Evolutionary conservation across 371 early-diverging fungal species (phyloP), one percentile per base, ranked within the genome.

Genomic region (Mortierella sp.): DNA sequence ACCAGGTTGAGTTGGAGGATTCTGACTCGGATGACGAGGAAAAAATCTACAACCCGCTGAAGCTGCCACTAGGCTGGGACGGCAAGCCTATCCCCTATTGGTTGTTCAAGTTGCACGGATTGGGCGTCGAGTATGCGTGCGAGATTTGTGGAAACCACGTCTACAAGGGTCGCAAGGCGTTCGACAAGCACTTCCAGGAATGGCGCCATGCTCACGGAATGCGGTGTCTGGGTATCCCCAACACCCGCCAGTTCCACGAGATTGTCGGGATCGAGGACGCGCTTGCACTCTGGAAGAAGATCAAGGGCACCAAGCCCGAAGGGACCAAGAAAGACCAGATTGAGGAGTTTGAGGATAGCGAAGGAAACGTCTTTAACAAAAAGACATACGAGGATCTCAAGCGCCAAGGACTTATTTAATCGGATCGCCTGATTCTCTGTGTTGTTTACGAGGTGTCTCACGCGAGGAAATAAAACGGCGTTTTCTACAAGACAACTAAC

Each of bases 61-160:
- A 98, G 77, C 88, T 99, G 69, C 99, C 99, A 10, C 87, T 99
- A 57, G 99, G 98, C 14, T 98, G 98, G 98, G 99, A 99, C 83
- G 99, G 99, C 51, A 99, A 99, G 82, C 99, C 99, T 21, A 99
- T 99, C 88, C 99, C 99, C 16, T 98, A 95, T 87, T 99, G 99
- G 99, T 90, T 99, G 44, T 99, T 96, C 91, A 99, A 98, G 88
- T 91, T 98, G 71, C 99, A 98, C 86, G 99, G 99, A 11, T 88
- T 99, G 69, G 97, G 98, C 19, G 95, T 97, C 51, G 96, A 98
- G 82, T 98, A 97, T 84, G 92, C 96, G 0, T 99, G 99, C 84
- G 99, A 99, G 89, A 98, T 99, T 78, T 99, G 99, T 82, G 99
- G 98, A 55, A 96, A 97, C 76, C 95, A 94, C 80, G 94, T 97